phyloP scores from a whole-genome alignment of 202 grass and related monocot species.

The Hordeum pubiflorum region DNA sequence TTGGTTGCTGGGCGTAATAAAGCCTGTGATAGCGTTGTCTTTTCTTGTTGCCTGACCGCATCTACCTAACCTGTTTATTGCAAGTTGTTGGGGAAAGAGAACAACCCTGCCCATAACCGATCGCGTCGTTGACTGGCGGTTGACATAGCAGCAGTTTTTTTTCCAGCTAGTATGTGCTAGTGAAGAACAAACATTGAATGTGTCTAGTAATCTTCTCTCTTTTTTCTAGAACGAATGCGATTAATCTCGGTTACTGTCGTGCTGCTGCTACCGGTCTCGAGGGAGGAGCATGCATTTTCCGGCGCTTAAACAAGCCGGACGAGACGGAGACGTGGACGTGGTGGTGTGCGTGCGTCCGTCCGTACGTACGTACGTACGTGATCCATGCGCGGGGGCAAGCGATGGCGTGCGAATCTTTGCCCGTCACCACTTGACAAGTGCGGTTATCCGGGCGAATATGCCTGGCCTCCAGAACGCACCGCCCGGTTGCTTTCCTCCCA shows the following conservation, averaged over 20 bases:
- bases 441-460: slow-evolving; percentile 12
- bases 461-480: neutral
- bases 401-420: neutral
- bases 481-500: neutral
- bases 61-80: neutral
- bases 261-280: neutral
- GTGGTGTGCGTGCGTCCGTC: neutral
- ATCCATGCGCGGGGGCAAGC: neutral
- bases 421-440: neutral
- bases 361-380: neutral
- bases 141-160: no score
- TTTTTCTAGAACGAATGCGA: no score
- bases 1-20: neutral
- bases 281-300: no score
- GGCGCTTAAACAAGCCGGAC: no score
- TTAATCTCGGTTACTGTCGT: no score
- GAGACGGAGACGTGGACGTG: neutral
- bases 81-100: no score
- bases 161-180: no score
- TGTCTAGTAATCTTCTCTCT: no score
- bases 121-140: no score
- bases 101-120: no score
- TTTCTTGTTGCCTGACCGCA: neutral
- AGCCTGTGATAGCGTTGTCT: neutral
- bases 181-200: no score